A percentile compares a stretch with the other conserved stretches of the same genome.
Conservation (phyloP, 306 rosid species). For the Abrus pulchellus region DNA sequence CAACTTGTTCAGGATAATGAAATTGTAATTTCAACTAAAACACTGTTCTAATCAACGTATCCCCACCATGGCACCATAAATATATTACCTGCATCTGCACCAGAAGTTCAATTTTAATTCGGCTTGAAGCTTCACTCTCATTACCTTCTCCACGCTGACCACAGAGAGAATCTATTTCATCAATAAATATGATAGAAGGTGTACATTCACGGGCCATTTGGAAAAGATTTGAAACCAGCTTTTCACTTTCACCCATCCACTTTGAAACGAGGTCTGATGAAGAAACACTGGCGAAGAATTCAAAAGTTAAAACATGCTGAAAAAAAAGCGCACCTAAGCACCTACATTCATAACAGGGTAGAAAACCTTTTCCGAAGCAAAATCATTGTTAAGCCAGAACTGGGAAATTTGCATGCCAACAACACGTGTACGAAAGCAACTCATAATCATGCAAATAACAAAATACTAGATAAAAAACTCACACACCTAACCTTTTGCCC, state of each 20-base stretch:
- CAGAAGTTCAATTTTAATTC: conserved; percentile 97
- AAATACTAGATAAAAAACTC: not conserved
- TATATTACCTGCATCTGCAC: conserved; percentile 98
- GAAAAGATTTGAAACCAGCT: conserved; percentile 94
- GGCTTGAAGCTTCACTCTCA: conserved; percentile 99
- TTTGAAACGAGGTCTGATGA: conserved; percentile 98
- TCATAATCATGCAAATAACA: not conserved
- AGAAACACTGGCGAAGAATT: conserved; percentile 70
- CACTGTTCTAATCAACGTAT: conserved; percentile 27
- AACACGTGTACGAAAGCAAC: conserved; percentile 23
- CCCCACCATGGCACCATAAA: conserved; percentile 42
- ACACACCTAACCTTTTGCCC: not conserved
- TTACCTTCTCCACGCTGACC: conserved; percentile 99
- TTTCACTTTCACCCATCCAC: conserved; percentile 99
- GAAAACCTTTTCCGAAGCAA: not conserved
- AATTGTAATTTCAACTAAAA: conserved; percentile 40
- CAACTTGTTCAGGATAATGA: conserved; percentile 8
- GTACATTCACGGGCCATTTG: conserved; percentile 99
- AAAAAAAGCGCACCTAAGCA: conserved; percentile 33
- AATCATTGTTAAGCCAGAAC: not conserved
- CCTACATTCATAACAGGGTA: conserved; percentile 1
- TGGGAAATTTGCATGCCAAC: not conserved
- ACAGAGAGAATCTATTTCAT: conserved; percentile 98
- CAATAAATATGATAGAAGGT: conserved; percentile 95
- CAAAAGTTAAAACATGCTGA: conserved; percentile 44